These are phyloP conservation scores for Pythium utonaiense DNA, from an alignment of 352 stramenopile genomes.

Conservation along the genomic window DNA sequence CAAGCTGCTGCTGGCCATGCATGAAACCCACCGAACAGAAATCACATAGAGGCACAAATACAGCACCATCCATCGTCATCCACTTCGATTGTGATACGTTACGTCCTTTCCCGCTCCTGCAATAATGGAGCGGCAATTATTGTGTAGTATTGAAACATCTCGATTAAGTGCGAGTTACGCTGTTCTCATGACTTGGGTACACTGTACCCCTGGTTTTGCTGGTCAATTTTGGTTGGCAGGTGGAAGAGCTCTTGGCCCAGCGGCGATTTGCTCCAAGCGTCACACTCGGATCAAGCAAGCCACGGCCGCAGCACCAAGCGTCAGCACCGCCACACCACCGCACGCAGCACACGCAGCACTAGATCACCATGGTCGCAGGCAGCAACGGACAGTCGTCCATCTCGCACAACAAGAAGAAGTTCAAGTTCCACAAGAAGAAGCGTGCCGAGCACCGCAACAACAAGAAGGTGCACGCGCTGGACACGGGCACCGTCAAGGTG, in stretches of 20 bases:
- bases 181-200: neutral
- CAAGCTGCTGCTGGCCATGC: neutral
- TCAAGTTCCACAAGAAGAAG: slow-evolving; percentile 86
- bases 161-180: slow-evolving; percentile 17
- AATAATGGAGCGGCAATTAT: slow-evolving; percentile 12
- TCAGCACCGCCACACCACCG: neutral
- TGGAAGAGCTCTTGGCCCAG: slow-evolving; percentile 11
- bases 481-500: slow-evolving; percentile 51
- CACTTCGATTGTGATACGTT: too few species aligned
- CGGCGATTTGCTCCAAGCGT: slow-evolving; percentile 1
- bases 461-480: slow-evolving; percentile 66
- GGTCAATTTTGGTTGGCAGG: slow-evolving; percentile 29
- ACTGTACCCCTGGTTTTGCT: slow-evolving; percentile 12
- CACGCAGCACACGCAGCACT: neutral
- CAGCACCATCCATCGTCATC: neutral
- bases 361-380: slow-evolving; percentile 30
- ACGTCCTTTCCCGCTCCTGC: too few species aligned
- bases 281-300: slow-evolving; percentile 10
- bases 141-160: neutral
- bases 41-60: slow-evolving; percentile 9
- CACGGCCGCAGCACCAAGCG: neutral
- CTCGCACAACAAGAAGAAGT: slow-evolving; percentile 85
- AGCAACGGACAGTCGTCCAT: slow-evolving; percentile 64
- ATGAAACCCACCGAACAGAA: neutral
- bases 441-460: slow-evolving; percentile 67